Evolutionary conservation across 768 basidiomycete species (phyloP).

Genomic region (Suillus alpinus): DNA sequence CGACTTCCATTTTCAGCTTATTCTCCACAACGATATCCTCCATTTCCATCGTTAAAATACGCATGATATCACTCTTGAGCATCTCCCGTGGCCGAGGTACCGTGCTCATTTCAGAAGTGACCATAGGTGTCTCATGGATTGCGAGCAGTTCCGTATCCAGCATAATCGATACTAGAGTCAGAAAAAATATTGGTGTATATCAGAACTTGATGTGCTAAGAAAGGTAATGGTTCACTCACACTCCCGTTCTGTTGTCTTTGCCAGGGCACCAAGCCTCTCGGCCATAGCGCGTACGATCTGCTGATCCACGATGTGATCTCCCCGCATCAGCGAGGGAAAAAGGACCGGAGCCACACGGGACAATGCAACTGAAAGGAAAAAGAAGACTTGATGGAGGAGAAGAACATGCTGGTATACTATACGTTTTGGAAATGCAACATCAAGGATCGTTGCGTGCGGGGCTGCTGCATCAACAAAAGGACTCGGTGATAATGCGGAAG

Average conservation of each 20-base stretch:
- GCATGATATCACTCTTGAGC: conserved; percentile 35
- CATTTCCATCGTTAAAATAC: conserved; percentile 52
- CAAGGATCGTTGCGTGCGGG: conserved; percentile 29
- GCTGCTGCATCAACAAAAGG: conserved; percentile 21
- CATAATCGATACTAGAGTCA: conserved; percentile 43
- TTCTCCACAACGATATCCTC: conserved; percentile 64
- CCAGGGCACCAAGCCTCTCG: conserved; percentile 41
- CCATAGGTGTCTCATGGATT: conserved; percentile 36
- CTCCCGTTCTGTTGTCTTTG: conserved; percentile 53
- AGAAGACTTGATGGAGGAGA: conserved; percentile 74
- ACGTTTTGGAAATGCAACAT: conserved; percentile 55
- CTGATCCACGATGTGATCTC: conserved; percentile 27
- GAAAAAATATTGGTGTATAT: not conserved
- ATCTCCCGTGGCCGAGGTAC: conserved; percentile 27
- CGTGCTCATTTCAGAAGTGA: conserved; percentile 20
- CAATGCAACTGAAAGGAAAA: conserved; percentile 72
- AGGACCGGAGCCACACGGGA: conserved; percentile 69
- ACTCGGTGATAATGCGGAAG: conserved; percentile 27
- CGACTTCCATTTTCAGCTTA: conserved; percentile 51
- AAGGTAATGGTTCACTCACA: conserved; percentile 29
- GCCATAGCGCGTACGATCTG: conserved; percentile 35
- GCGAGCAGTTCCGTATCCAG: conserved; percentile 55
- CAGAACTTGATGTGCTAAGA: not conserved
- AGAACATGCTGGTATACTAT: conserved; percentile 75
- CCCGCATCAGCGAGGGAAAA: conserved; percentile 36